These are phyloP conservation scores for Didymella keratinophila DNA, from an alignment of 2,329 filamentous ascomycete genomes.

Conservation along the genomic window DNA sequence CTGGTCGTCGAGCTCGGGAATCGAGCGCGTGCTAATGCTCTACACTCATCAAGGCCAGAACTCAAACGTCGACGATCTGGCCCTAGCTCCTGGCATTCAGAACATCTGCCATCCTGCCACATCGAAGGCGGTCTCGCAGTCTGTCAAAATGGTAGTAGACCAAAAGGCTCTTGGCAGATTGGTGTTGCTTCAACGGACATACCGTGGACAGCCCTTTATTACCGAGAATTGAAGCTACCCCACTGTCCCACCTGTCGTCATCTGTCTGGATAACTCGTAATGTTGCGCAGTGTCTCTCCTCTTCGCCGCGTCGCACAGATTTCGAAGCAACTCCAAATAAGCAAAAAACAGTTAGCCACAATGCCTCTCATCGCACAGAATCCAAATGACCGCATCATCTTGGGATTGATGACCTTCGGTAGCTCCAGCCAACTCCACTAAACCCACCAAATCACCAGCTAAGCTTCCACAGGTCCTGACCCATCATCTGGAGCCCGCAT, in stretches of 20 bases:
- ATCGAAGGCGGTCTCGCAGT: neutral
- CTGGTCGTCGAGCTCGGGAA: neutral
- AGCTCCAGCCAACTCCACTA: slow-evolving; percentile 12
- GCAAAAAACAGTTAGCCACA: slow-evolving; percentile 6
- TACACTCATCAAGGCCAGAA: neutral
- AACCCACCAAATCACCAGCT: slow-evolving; percentile 15
- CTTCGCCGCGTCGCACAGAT: slow-evolving; percentile 10
- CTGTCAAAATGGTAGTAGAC: neutral
- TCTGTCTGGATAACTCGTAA: slow-evolving; percentile 12
- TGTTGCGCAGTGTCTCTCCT: slow-evolving; percentile 5
- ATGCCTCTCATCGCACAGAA: slow-evolving; percentile 47
- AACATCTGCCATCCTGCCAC: neutral
- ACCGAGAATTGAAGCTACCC: slow-evolving; percentile 12
- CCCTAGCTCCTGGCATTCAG: neutral
- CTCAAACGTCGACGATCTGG: neutral
- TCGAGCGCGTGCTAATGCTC: neutral
- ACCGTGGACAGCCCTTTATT: slow-evolving; percentile 5
- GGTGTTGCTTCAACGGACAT: slow-evolving; percentile 10
- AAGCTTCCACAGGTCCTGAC: slow-evolving; percentile 57
- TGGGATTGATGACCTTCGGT: slow-evolving; percentile 86
- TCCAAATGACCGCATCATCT: slow-evolving; percentile 73
- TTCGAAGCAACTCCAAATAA: slow-evolving; percentile 2
- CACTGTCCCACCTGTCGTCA: slow-evolving; percentile 22
- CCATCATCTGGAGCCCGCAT: slow-evolving; percentile 72
- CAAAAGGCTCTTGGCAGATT: neutral